These are phyloP conservation scores for Myrmaecium sp. DNA, from an alignment of 2,329 filamentous ascomycete species.

Conservation along the genomic window DNA sequence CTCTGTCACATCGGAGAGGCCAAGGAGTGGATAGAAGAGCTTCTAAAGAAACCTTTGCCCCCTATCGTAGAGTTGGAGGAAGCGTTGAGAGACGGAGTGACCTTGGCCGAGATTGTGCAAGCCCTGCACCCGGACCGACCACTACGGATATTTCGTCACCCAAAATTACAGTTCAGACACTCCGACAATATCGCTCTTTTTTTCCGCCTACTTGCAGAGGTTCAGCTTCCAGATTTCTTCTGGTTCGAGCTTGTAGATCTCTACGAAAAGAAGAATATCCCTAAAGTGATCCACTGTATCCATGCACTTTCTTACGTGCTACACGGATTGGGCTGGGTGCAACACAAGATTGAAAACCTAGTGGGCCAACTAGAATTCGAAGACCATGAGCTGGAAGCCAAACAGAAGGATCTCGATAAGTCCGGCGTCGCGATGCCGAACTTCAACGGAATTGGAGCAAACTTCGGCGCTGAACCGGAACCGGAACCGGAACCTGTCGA, in stretches of 20 bases:
- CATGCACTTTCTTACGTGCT: conserved; percentile 96
- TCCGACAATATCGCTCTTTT: conserved; percentile 97
- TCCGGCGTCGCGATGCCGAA: conserved; percentile 91
- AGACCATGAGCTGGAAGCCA: conserved; percentile 90
- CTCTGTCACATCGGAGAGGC: conserved; percentile 97
- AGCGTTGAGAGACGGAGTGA: conserved; percentile 80
- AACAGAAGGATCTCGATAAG: conserved; percentile 92
- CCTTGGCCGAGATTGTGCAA: conserved; percentile 84
- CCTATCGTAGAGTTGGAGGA: conserved; percentile 91
- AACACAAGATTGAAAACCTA: conserved; percentile 90
- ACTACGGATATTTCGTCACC: conserved; percentile 69
- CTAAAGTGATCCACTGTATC: conserved; percentile 97
- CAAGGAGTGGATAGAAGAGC: conserved; percentile 96
- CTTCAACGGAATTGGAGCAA: conserved; percentile 92
- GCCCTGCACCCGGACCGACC: conserved; percentile 62
- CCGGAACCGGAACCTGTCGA: conserved; percentile 57
- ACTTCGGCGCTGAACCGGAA: conserved; percentile 71
- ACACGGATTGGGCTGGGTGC: conserved; percentile 83
- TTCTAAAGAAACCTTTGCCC: conserved; percentile 70
- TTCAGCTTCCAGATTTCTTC: conserved; percentile 87
- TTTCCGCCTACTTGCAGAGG: conserved; percentile 81
- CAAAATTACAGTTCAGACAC: conserved; percentile 80
- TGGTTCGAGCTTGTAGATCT: conserved; percentile 93
- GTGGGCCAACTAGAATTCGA: conserved; percentile 95
- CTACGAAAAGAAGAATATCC: conserved; percentile 99